Evolutionary conservation across 1,139 yeast genomes (phyloP).

Genomic region (Saccharomycopsis hybrid): DNA sequence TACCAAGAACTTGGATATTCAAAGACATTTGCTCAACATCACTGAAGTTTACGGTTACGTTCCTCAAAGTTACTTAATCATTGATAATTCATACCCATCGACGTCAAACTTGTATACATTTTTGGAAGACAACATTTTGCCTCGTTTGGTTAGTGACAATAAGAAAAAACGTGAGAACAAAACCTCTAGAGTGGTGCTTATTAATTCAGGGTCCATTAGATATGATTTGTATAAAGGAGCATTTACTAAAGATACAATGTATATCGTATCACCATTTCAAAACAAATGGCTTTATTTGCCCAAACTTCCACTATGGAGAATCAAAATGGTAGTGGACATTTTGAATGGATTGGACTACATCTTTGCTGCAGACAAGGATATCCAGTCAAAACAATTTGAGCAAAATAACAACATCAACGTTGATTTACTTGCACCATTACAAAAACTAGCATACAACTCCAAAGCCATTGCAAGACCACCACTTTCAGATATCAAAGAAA

Average conservation of each 20-base stretch:
- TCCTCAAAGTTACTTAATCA: slow-evolving; percentile 58
- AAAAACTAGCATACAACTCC: slow-evolving; percentile 14
- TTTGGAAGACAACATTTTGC: slow-evolving; percentile 52
- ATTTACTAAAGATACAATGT: slow-evolving; percentile 75
- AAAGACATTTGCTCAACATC: slow-evolving; percentile 47
- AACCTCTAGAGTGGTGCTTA: slow-evolving; percentile 49
- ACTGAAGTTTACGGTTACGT: slow-evolving; percentile 59
- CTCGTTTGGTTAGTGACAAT: slow-evolving; percentile 38
- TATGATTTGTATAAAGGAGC: slow-evolving; percentile 85
- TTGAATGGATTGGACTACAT: slow-evolving; percentile 49
- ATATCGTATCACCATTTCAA: slow-evolving; percentile 78
- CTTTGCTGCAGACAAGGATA: slow-evolving; percentile 21
- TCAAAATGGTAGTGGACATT: slow-evolving; percentile 39
- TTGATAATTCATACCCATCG: slow-evolving; percentile 62
- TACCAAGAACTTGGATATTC: slow-evolving; percentile 37
- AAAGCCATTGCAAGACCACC: not conserved
- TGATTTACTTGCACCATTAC: slow-evolving; percentile 5
- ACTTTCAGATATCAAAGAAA: not conserved
- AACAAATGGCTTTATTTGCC: slow-evolving; percentile 67
- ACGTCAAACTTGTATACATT: slow-evolving; percentile 54
- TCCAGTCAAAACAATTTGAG: not conserved
- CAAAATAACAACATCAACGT: not conserved
- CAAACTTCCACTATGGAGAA: slow-evolving; percentile 43
- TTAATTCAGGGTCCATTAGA: slow-evolving; percentile 86
- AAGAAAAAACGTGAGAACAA: slow-evolving; percentile 8